These are phyloP conservation scores for Chaetomium sp. DNA, from an alignment of 2,329 filamentous ascomycete species.

Conservation along the genomic window DNA sequence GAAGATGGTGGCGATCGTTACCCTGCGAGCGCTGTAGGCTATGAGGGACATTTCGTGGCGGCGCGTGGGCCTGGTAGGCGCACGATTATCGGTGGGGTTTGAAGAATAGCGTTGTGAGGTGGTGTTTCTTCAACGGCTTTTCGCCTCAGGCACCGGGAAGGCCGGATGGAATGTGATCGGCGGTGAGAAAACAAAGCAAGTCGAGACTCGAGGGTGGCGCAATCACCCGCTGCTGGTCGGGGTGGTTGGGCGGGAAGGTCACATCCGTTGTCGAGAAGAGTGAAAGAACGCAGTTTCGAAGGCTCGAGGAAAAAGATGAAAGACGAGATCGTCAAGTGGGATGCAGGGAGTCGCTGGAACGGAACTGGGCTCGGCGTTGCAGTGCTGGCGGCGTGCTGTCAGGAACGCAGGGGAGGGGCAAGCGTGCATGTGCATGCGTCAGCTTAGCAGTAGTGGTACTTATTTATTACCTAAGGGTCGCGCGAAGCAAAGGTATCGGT, in stretches of 20 bases:
- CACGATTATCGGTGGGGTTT: not conserved
- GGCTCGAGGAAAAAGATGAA: not conserved
- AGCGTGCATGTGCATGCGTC: conserved; percentile 14
- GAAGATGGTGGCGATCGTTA: conserved; percentile 42
- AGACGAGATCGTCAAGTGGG: not conserved
- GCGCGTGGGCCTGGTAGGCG: not conserved
- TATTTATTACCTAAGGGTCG: not conserved
- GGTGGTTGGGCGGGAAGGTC: not conserved
- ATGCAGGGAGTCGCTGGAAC: conserved; percentile 6
- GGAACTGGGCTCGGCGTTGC: not conserved
- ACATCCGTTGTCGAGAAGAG: not conserved
- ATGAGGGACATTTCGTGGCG: conserved; percentile 13
- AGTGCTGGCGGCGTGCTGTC: not conserved
- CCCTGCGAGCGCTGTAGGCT: conserved; percentile 47
- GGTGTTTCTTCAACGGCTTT: not conserved
- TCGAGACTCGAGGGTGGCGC: conserved; percentile 1
- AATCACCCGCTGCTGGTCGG: not conserved
- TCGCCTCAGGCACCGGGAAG: not conserved
- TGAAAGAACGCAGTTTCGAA: not conserved
- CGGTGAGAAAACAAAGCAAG: conserved; percentile 2
- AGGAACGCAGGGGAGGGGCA: conserved; percentile 9
- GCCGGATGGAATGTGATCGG: not conserved
- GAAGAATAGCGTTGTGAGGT: not conserved
- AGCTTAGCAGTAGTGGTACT: conserved; percentile 17
- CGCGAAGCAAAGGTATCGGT: not conserved